phyloP scores from a whole-genome alignment of 176 grass and related monocot genomes.

The Bonia amplexicaulis region DNA sequence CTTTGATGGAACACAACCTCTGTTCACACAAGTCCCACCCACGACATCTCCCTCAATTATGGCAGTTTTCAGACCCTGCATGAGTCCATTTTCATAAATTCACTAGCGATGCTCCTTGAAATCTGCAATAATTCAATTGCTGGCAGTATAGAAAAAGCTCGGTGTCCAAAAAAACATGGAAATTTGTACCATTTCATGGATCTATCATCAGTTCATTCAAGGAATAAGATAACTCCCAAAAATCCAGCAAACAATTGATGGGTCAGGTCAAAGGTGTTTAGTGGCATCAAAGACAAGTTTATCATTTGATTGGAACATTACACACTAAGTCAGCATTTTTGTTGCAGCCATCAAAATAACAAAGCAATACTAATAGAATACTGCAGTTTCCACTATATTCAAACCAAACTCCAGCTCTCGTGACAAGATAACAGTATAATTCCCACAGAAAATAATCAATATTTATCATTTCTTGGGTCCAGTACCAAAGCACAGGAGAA shows the following conservation, averaged over 20 bases:
- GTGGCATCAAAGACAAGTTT: neutral
- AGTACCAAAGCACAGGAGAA: neutral
- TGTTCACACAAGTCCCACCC: slow-evolving; percentile 90
- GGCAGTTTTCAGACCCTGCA: slow-evolving; percentile 84
- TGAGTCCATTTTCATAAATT: neutral
- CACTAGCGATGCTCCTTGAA: neutral
- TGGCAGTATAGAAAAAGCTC: neutral
- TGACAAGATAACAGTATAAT: neutral
- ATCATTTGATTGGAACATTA: neutral
- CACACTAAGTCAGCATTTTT: neutral
- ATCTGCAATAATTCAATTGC: slow-evolving; percentile 7
- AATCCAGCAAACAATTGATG: neutral
- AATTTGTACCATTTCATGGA: neutral
- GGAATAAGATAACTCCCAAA: neutral
- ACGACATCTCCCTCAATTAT: slow-evolving; percentile 95
- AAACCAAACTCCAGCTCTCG: neutral
- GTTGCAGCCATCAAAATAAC: neutral
- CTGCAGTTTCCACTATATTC: neutral
- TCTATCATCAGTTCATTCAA: neutral
- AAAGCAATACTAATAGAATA: neutral
- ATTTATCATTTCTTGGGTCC: neutral
- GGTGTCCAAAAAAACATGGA: neutral
- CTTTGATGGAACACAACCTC: slow-evolving; percentile 91
- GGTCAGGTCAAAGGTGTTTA: neutral
- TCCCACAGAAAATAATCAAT: neutral